These are phyloP conservation scores for Gaeumannomyces tritici DNA, from an alignment of 2,329 filamentous ascomycete species.

Conservation along the genomic window DNA sequence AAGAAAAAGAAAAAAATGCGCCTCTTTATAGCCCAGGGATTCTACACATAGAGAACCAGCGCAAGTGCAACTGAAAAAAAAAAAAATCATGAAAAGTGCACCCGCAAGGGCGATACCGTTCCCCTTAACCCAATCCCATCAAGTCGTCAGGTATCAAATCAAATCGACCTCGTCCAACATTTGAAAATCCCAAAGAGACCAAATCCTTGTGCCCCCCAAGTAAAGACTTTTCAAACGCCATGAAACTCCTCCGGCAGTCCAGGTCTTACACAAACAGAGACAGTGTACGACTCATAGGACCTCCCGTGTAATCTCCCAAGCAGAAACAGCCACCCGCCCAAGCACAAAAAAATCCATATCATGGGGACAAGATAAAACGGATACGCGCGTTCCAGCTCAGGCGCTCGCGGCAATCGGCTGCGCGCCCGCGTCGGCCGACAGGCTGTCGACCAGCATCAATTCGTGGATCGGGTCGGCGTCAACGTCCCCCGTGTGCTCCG, in stretches of 20 bases:
- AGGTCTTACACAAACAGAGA: neutral
- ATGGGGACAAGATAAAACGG: neutral
- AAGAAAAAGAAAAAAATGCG: neutral
- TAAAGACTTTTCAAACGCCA: neutral
- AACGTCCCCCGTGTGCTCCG: constrained; percentile 6
- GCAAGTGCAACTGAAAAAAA: too few species aligned
- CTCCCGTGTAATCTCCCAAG: neutral
- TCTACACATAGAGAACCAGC: neutral
- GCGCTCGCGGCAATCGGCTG: neutral
- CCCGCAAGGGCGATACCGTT: neutral
- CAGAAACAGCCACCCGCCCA: neutral
- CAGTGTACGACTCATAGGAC: neutral
- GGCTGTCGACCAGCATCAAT: neutral
- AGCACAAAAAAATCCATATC: neutral
- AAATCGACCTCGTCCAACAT: neutral
- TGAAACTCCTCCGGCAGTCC: neutral
- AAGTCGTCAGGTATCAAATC: neutral
- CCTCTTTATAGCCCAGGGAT: neutral
- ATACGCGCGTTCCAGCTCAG: neutral
- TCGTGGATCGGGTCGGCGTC: neutral
- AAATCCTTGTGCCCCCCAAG: neutral
- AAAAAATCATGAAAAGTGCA: neutral
- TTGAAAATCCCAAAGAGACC: neutral
- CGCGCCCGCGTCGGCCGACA: neutral
- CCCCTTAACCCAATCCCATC: neutral